Evolutionary conservation across 768 basidiomycete genomes (phyloP).

Genomic region (Boletus sp.): DNA sequence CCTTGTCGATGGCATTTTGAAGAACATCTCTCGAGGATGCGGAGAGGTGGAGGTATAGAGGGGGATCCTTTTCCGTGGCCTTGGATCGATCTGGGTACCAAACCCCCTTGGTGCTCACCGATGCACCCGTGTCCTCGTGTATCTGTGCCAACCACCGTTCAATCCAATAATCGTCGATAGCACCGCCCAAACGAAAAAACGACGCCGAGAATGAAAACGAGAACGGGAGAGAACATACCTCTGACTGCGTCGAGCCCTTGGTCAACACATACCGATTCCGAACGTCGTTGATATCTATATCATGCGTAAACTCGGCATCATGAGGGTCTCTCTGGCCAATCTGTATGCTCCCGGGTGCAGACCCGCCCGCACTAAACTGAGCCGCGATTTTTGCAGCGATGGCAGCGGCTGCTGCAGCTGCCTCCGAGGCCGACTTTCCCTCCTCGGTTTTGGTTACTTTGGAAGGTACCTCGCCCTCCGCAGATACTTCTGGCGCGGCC

Average conservation of each 20-base stretch:
- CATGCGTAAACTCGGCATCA: constrained; percentile 80
- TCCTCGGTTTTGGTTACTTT: constrained; percentile 50
- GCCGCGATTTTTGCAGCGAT: constrained; percentile 96
- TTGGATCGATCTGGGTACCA: constrained; percentile 95
- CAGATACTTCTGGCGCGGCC: constrained; percentile 43
- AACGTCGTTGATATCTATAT: constrained; percentile 97
- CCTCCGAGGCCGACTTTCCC: constrained; percentile 52
- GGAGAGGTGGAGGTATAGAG: constrained; percentile 90
- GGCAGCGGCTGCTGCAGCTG: constrained; percentile 74
- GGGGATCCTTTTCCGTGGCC: constrained; percentile 90
- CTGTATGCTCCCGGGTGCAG: constrained; percentile 39
- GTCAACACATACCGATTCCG: constrained; percentile 94
- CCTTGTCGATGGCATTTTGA: constrained; percentile 63
- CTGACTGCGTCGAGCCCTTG: constrained; percentile 87
- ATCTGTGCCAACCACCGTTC: constrained; percentile 54
- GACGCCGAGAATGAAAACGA: background rate
- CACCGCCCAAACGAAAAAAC: background rate
- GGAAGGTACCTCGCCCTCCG: constrained; percentile 41
- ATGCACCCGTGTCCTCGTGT: constrained; percentile 87
- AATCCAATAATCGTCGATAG: background rate
- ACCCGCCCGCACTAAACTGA: constrained; percentile 57
- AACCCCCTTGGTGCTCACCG: constrained; percentile 87
- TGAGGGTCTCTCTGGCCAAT: constrained; percentile 59
- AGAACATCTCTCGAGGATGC: constrained; percentile 67
- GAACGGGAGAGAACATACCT: constrained; percentile 51